Base-by-base conservation (phyloP, 176 grass and related monocot genomes). In the Thinopyrum elongatum region DNA sequence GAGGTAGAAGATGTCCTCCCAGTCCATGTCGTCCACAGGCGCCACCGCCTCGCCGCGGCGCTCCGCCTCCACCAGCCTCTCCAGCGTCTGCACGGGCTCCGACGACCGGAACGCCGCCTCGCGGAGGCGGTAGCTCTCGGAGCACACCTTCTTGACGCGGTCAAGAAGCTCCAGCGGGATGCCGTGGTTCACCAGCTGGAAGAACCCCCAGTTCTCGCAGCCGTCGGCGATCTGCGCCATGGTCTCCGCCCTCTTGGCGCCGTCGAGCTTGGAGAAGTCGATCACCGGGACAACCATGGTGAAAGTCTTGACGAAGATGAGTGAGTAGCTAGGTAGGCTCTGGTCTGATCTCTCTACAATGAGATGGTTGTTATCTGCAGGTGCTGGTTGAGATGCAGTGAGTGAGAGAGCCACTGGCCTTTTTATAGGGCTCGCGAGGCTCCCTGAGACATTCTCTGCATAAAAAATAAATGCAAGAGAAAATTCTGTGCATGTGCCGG, bases 1-100 rank as follows among this genome's bases (percentile, higher is more conserved):
- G 63, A 90, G 88, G 87, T 46, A 87, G 87, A 90, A 92, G 87
- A 87, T 86, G 85, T 92, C 91, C 81, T 90, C 91, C 91, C 84
- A 92, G 34, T 92, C 91, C 62, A 92, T 83, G 84, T 92, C 81
- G 74, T 90, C 87, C 70, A 92, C 76, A 21, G 84, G 75, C 5
- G 63, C 17, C 39, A 78, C 75, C 68, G 10, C 84, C 63, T 92
- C 84, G 36, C 80, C 81, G 33, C 77, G 51, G 10, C 2, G 68
- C 77, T 81, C 87, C 10, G 53, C 62, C 2, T 70, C 87, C 10
- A 87, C 62, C 0, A 90, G 76, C 10, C 27, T 59, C 19, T 90
- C 77, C 70, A 92, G 41, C 33, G 70, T 86, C 53, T 44, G 51
- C 26, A 87, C 81, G 1, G 87, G 84, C 66, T 87, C 87, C 2